A percentile compares a stretch with the other conserved stretches of the same genome.
These are phyloP conservation scores for Groenewaldozyma auringiensis DNA, from an alignment of 1,139 yeast genomes.

Conservation along the genomic window DNA sequence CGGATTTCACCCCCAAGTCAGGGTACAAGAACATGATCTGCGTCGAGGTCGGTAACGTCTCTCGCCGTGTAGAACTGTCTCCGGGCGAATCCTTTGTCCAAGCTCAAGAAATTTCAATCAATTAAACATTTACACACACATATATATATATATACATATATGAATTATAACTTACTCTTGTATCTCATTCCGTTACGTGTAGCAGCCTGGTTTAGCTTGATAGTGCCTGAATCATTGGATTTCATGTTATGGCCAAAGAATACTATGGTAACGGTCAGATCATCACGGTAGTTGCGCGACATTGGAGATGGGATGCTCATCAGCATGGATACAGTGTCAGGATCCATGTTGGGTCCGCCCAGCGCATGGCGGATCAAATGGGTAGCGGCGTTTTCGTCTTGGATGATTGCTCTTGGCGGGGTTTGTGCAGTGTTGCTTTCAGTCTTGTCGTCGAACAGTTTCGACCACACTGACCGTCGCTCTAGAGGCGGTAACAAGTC, in stretches of 20 bases:
- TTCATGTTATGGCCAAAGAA: constrained; percentile 57
- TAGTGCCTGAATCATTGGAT: constrained; percentile 24
- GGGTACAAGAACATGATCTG: constrained; percentile 88
- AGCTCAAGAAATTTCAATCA: constrained; percentile 3
- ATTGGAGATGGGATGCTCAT: constrained; percentile 91
- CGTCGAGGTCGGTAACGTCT: constrained; percentile 87
- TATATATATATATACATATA: background rate
- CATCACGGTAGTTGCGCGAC: constrained; percentile 89
- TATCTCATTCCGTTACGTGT: constrained; percentile 19
- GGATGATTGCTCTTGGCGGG: constrained; percentile 31
- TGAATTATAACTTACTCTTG: constrained; percentile 12
- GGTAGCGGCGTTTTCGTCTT: constrained; percentile 85
- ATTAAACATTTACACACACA: background rate
- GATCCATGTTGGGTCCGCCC: constrained; percentile 64
- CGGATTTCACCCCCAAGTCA: constrained; percentile 75
- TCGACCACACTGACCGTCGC: background rate
- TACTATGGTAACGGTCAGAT: constrained; percentile 89
- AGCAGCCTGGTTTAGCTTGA: constrained; percentile 27
- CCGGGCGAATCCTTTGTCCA: constrained; percentile 42
- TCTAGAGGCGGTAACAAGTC: constrained; percentile 21
- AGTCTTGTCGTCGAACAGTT: background rate
- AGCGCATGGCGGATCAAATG: constrained; percentile 90
- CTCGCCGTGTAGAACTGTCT: constrained; percentile 50
- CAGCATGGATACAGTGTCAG: constrained; percentile 79
- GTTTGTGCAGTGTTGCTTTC: background rate